A percentile compares a stretch with the other conserved stretches of the same genome.
These are phyloP conservation scores for Leccinum ochraceum DNA, from an alignment of 768 basidiomycete species.

Conservation along the genomic window DNA sequence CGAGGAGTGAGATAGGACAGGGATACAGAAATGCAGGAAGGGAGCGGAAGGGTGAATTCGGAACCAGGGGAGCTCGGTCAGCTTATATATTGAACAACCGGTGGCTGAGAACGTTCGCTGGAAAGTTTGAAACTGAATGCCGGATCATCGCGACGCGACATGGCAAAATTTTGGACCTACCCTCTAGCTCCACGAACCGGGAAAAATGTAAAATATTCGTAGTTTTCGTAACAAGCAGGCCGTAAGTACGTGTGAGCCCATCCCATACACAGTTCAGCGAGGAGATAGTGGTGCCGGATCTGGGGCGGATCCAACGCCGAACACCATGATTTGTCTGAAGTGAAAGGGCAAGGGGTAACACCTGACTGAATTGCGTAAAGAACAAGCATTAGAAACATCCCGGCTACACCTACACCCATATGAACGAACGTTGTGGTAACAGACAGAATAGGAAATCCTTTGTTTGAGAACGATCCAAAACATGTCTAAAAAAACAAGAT, in stretches of 20 bases:
- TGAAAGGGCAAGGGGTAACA: neutral
- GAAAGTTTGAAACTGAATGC: conserved; percentile 5
- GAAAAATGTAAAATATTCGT: neutral
- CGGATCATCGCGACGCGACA: conserved; percentile 4
- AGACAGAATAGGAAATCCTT: neutral
- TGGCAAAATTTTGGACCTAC: neutral
- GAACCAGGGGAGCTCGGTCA: neutral
- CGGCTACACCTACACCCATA: neutral
- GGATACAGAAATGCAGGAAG: neutral
- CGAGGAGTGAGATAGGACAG: conserved; percentile 1
- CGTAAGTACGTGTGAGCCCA: conserved; percentile 6
- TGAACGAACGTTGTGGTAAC: neutral
- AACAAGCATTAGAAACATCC: neutral
- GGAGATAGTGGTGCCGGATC: neutral
- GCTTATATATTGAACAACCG: conserved; percentile 26
- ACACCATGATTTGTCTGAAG: neutral
- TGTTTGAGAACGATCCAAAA: neutral
- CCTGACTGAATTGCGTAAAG: neutral
- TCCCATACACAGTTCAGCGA: neutral
- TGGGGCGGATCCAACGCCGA: conserved; percentile 1
- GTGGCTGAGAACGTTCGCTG: conserved; percentile 24
- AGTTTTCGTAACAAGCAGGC: conserved; percentile 15
- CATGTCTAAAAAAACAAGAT: neutral
- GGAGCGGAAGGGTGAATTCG: neutral
- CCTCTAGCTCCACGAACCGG: conserved; percentile 4